phyloP scores from a whole-genome alignment of 192 early-diverging fungal species.

The Pilobolus umbonatus region DNA sequence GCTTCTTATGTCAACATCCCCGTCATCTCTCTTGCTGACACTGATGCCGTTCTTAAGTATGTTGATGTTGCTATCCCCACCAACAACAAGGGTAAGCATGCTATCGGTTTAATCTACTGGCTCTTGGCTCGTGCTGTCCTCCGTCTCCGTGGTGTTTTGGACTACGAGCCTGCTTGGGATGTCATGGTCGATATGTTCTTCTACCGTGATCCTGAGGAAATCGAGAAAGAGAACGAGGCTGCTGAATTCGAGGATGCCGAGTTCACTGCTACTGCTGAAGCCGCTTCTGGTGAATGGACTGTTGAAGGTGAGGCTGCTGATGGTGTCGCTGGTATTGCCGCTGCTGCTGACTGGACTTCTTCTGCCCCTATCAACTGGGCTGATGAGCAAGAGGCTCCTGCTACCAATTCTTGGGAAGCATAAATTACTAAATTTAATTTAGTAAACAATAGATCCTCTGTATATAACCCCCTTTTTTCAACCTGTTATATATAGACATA shows the following conservation, averaged over 20 bases:
- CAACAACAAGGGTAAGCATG: conserved; percentile 99
- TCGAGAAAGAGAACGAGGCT: conserved; percentile 82
- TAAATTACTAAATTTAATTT: conserved; percentile 13
- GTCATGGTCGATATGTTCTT: conserved; percentile 99
- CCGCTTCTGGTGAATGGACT: conserved; percentile 62
- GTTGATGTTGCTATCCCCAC: conserved; percentile 99
- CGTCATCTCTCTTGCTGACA: conserved; percentile 98
- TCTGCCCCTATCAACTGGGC: conserved; percentile 23
- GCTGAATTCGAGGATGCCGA: conserved; percentile 38
- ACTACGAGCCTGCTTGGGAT: conserved; percentile 83
- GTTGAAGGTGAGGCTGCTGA: conserved; percentile 43
- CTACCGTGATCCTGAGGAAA: conserved; percentile 98
- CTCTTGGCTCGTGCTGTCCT: conserved; percentile 98
- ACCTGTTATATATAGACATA: too few species aligned
- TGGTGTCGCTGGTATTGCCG: conserved; percentile 35
- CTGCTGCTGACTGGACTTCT: conserved; percentile 36
- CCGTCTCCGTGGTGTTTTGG: conserved; percentile 91
- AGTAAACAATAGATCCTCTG: too few species aligned
- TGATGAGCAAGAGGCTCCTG: conserved; percentile 25
- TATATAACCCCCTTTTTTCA: too few species aligned
- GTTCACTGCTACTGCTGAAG: conserved; percentile 34
- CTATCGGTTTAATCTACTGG: conserved; percentile 97
- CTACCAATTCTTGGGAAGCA: conserved; percentile 23
- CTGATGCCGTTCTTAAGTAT: conserved; percentile 90
- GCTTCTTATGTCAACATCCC: conserved; percentile 99